Percentiles rank a stretch among this genome's conserved stretches.
These are phyloP conservation scores for Phytophthora pluvialis DNA, from an alignment of 352 stramenopile genomes.

Conservation along the genomic window DNA sequence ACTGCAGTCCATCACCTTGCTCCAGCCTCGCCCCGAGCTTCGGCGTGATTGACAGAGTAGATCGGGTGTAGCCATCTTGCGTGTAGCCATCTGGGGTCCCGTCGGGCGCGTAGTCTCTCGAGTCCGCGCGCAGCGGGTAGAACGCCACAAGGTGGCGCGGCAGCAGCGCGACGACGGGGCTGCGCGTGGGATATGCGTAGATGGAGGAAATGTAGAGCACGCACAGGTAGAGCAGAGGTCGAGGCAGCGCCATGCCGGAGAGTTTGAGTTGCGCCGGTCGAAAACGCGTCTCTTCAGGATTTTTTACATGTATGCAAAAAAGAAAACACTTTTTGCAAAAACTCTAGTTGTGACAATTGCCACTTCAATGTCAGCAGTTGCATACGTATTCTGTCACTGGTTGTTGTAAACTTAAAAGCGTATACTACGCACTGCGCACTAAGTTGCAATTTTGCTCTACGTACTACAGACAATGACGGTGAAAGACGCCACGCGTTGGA, in stretches of 20 bases:
- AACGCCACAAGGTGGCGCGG: constrained; percentile 50
- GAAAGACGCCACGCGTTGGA: too few species aligned
- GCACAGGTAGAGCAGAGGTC: constrained; percentile 18
- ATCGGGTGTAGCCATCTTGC: constrained; percentile 40
- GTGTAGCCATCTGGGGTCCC: constrained; percentile 43
- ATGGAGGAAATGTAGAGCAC: neutral
- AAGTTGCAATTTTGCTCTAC: too few species aligned
- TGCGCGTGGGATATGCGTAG: constrained; percentile 14
- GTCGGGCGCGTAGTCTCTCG: constrained; percentile 45
- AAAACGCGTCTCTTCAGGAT: constrained; percentile 2
- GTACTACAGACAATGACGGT: too few species aligned
- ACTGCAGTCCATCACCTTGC: constrained; percentile 36
- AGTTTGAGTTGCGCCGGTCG: too few species aligned
- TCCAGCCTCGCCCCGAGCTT: constrained; percentile 36
- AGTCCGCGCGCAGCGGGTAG: constrained; percentile 49
- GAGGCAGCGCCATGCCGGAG: constrained; percentile 10
- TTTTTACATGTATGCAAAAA: too few species aligned
- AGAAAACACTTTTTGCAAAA: too few species aligned
- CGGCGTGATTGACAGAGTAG: neutral
- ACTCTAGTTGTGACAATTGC: too few species aligned
- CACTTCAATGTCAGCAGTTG: too few species aligned
- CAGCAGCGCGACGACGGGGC: constrained; percentile 37
- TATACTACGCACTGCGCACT: too few species aligned
- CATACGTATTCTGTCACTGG: too few species aligned
- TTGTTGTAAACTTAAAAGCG: too few species aligned